Evolutionary conservation across 2,329 filamentous ascomycete genomes (phyloP), one percentile per base, ranked within the genome.

Genomic region (Epichloe sylvatica): DNA sequence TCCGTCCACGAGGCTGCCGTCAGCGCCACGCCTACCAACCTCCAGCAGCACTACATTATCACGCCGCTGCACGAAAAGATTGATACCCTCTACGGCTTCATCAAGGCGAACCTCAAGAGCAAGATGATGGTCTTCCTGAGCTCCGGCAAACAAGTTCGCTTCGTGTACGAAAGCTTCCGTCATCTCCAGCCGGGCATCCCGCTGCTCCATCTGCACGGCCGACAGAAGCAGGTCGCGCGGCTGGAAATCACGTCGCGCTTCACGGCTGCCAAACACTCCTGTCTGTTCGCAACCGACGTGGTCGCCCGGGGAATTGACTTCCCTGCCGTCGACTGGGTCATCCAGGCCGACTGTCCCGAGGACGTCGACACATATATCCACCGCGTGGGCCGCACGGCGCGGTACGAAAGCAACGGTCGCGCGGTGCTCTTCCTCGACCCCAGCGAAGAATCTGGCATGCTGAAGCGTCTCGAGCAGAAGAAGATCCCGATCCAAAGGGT

Each of bases 311-410:
- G 92, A 55, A 77, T 98, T 12, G 92, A 98, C 65, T 97, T 98
- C 62, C 92, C 92, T 0, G 84, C 89, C 3, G 92, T 98, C 0
- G 92, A 98, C 64, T 98, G 92, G 85, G 92, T 98, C 5, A 88
- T 98, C n/a, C 92, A 98, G 63, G 77, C 87, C n/a, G 92, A 98
- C 64, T 94, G 87, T 56, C 92, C 92, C 0, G 92, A 98, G 65
- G 91, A 98, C 64, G 85, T 86, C 4, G 92, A 97, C 60, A 98
- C 92, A 0, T 98, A 98, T 61, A 97, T 98, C 57, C 92, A 98
- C 67, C 81, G 92, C 52, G 91, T 96, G 4, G 92, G 92, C 2
- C 80, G 92, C 33, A 97, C 92, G 17, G 92, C 92, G n/a, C 80
- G 91, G 21, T 97, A 94, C 64, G 84, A 96, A 60, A 84, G 85